These are phyloP conservation scores for Phytopythium cucurbitacearum DNA, from an alignment of 352 stramenopile species.

Conservation along the genomic window DNA sequence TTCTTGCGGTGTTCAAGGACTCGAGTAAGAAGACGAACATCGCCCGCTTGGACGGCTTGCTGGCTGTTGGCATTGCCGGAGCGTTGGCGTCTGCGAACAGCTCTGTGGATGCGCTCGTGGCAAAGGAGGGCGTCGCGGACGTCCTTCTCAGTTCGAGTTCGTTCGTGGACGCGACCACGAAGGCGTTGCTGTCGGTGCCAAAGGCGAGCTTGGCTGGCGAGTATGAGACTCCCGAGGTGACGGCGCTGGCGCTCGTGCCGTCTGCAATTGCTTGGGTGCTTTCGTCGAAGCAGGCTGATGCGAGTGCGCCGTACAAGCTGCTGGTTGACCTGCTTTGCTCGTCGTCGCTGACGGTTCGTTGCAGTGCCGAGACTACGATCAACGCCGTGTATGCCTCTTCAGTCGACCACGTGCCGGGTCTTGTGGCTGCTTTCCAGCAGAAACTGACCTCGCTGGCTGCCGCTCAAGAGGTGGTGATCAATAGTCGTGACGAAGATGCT, in stretches of 20 bases:
- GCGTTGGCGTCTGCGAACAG: conserved; percentile 52
- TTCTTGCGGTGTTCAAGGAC: conserved; percentile 54
- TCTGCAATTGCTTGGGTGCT: conserved; percentile 64
- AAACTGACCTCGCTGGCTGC: conserved; percentile 45
- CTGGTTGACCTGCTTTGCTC: conserved; percentile 59
- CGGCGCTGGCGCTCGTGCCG: conserved; percentile 45
- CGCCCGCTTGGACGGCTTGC: conserved; percentile 66
- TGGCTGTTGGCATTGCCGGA: conserved; percentile 61
- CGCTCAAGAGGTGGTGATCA: conserved; percentile 26
- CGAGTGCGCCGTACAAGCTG: conserved; percentile 42
- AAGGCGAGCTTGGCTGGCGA: conserved; percentile 14
- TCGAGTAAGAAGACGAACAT: conserved; percentile 78
- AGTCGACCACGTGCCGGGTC: conserved; percentile 44
- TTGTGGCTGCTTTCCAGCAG: conserved; percentile 50
- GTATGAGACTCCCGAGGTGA: conserved; percentile 50
- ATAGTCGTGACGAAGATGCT: conserved; percentile 17
- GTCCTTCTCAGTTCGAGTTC: conserved; percentile 39
- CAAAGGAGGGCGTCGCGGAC: conserved; percentile 37
- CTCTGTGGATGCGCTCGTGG: conserved; percentile 53
- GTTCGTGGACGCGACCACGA: conserved; percentile 49
- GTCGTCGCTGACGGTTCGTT: conserved; percentile 41
- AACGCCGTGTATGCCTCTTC: conserved; percentile 48
- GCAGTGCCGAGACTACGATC: conserved; percentile 41
- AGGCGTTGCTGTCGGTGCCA: conserved; percentile 25
- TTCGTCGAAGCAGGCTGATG: conserved; percentile 50